A percentile compares a stretch with the other conserved stretches of the same genome.
These are phyloP conservation scores for Microstroma glucosiphilum DNA, from an alignment of 1,284 basidiomycete genomes.

Conservation along the genomic window DNA sequence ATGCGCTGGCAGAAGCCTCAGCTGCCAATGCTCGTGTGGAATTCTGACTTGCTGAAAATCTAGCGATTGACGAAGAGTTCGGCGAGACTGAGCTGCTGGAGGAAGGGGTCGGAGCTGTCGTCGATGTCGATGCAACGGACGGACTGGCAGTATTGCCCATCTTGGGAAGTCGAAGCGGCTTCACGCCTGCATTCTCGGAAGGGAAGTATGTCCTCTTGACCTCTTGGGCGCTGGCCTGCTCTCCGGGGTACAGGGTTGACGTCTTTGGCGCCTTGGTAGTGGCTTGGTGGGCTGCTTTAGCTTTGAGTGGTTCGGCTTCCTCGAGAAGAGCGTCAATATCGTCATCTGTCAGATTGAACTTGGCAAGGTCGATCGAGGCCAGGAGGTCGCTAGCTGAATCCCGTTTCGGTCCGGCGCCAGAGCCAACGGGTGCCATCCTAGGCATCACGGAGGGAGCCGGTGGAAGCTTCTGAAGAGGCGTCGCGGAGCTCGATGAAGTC, in stretches of 20 bases:
- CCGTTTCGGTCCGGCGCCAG: constrained; percentile 25
- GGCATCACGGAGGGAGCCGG: constrained; percentile 6
- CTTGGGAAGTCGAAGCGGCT: constrained; percentile 38
- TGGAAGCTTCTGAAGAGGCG: constrained; percentile 7
- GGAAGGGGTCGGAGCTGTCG: neutral
- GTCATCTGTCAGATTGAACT: constrained; percentile 28
- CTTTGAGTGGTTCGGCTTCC: constrained; percentile 13
- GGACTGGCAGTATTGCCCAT: constrained; percentile 22
- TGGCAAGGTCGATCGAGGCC: constrained; percentile 30
- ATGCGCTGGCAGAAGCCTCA: constrained; percentile 31
- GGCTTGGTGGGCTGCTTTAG: constrained; percentile 14
- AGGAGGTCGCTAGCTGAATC: constrained; percentile 39
- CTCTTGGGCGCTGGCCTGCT: constrained; percentile 13
- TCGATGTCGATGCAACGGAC: constrained; percentile 12
- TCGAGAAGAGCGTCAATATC: constrained; percentile 32
- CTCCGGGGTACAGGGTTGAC: constrained; percentile 1
- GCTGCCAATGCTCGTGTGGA: constrained; percentile 33
- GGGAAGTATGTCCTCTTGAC: constrained; percentile 24
- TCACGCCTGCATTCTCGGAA: constrained; percentile 28
- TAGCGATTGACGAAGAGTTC: constrained; percentile 16
- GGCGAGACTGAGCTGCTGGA: constrained; percentile 17
- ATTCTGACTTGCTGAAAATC: constrained; percentile 26
- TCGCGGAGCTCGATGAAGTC: constrained; percentile 1
- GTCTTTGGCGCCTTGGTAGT: neutral
- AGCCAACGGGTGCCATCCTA: constrained; percentile 27